A percentile compares a stretch with the other conserved stretches of the same genome.
These are phyloP conservation scores for Choanephora cucurbitarum DNA, from an alignment of 371 early-diverging fungal genomes.

Conservation along the genomic window DNA sequence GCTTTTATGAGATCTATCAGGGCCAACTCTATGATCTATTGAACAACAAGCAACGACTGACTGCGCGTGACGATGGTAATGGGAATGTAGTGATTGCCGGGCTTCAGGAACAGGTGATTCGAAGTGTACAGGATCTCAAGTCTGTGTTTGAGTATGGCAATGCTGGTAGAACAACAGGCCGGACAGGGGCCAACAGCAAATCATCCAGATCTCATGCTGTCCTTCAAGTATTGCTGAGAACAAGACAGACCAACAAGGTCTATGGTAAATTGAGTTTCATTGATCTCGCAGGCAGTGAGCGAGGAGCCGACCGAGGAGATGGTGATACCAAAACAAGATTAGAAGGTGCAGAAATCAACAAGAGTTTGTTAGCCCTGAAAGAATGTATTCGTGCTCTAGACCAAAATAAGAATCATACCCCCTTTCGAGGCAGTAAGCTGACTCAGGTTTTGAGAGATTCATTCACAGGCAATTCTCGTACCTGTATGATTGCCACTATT, in stretches of 20 bases:
- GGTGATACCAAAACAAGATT: constrained; percentile 85
- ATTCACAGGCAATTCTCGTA: constrained; percentile 93
- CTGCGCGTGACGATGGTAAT: constrained; percentile 95
- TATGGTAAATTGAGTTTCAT: constrained; percentile 95
- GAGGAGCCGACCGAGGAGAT: constrained; percentile 97
- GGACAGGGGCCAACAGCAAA: constrained; percentile 93
- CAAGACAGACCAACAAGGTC: constrained; percentile 55
- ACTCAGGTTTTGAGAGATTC: constrained; percentile 96
- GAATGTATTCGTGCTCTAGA: constrained; percentile 97
- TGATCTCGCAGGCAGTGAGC: constrained; percentile 98
- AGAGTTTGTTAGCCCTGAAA: constrained; percentile 93
- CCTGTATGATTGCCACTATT: constrained; percentile 96
- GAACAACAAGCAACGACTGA: constrained; percentile 82
- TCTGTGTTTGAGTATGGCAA: constrained; percentile 92
- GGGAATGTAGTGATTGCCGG: constrained; percentile 90
- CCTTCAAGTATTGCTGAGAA: constrained; percentile 85
- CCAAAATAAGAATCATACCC: constrained; percentile 88
- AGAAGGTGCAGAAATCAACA: constrained; percentile 99
- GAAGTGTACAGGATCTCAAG: constrained; percentile 77
- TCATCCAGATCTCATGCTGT: constrained; percentile 98
- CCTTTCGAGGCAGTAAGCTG: constrained; percentile 95
- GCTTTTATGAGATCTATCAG: constrained; percentile 98
- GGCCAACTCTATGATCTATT: constrained; percentile 94
- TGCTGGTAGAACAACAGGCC: constrained; percentile 85
- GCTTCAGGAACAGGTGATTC: constrained; percentile 79